A percentile compares a stretch with the other conserved stretches of the same genome.
Evolutionary conservation across 1,139 yeast genomes (phyloP).

Genomic region (Torulaspora globosa): DNA sequence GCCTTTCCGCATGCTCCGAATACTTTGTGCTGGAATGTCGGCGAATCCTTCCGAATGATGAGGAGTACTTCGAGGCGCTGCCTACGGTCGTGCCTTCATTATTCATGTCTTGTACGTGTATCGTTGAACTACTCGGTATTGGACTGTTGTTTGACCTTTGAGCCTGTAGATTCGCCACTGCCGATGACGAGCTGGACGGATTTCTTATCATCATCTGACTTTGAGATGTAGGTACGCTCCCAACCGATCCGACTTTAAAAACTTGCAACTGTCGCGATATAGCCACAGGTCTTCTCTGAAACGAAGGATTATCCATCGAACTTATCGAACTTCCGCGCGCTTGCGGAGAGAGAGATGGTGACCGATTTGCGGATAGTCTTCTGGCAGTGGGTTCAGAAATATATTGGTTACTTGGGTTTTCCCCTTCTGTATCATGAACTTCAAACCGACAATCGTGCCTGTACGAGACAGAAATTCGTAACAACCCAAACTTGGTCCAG

Average conservation of each 20-base stretch:
- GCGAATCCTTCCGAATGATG: conserved; percentile 40
- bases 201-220: conserved; percentile 37
- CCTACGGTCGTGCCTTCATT: conserved; percentile 38
- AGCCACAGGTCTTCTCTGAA: conserved; percentile 25
- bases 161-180: conserved; percentile 34
- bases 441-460: conserved; percentile 66
- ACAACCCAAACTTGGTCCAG: conserved; percentile 66
- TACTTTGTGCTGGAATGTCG: conserved; percentile 40
- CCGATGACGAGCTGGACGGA: conserved; percentile 40
- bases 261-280: conserved; percentile 46
- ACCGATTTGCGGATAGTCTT: conserved; percentile 18
- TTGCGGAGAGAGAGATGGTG: conserved; percentile 34
- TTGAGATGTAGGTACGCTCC: conserved; percentile 42
- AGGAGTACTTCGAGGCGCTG: conserved; percentile 40
- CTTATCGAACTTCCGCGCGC: conserved; percentile 18
- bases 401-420: conserved; percentile 10
- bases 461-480: conserved; percentile 73
- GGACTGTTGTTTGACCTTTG: conserved; percentile 37
- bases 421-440: conserved; percentile 47
- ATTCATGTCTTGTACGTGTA: conserved; percentile 16
- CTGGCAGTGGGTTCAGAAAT: conserved; percentile 11
- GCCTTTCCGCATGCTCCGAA: conserved; percentile 33
- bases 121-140: conserved; percentile 19
- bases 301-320: conserved; percentile 22
- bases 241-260: conserved; percentile 59